Evolutionary conservation across 768 basidiomycete genomes (phyloP), one percentile per base, ranked within the genome.

Genomic region (Hygrophorus russula): DNA sequence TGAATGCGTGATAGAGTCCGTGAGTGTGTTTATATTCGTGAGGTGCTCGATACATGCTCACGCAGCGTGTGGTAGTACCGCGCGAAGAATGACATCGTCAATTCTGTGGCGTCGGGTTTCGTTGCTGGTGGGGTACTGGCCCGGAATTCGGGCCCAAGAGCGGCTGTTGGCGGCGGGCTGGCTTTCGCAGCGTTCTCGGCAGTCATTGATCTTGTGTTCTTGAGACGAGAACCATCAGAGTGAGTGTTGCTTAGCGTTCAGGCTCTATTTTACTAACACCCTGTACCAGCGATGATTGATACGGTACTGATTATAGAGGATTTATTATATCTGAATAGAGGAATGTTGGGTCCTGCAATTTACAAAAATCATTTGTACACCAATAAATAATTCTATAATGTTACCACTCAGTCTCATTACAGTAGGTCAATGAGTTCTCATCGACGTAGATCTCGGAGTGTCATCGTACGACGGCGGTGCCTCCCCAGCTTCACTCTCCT

Each of bases 151-250:
- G 92, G 94, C 1, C 87, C 90, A 5, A 85, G 75, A 60, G 90
- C 84, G 12, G 87, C 78, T 13, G 50, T 92, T n/a, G 80, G 83
- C 36, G 94, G 94, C 53, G 94, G 88, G 14, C 48, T 90, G 7
- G 90, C 85, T 0, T 98, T 98, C 56, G 90, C 89, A 10, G 90
- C 84, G 1, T 98, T 98, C 66, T 94, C 92, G 10, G 79, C 80
- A 0, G 90, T 73, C 9, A 93, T 98, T 50, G 94, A 98, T 60
- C 54, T 80, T 52, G 42, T 64, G 19, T 94, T 87, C 61, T 59
- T 91, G 47, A 73, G 83, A 60, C 69, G 83, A 59, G 84, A 89
- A 59, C 66, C 84, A n/a, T 58, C 81, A 55, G 87, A 89, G 87
- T 82, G 53, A 59, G 80, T 62, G 19, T 2, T 28, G 18, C 20